Conservation (phyloP, 2,329 filamentous ascomycete genomes). For the Aspergillus felis region DNA sequence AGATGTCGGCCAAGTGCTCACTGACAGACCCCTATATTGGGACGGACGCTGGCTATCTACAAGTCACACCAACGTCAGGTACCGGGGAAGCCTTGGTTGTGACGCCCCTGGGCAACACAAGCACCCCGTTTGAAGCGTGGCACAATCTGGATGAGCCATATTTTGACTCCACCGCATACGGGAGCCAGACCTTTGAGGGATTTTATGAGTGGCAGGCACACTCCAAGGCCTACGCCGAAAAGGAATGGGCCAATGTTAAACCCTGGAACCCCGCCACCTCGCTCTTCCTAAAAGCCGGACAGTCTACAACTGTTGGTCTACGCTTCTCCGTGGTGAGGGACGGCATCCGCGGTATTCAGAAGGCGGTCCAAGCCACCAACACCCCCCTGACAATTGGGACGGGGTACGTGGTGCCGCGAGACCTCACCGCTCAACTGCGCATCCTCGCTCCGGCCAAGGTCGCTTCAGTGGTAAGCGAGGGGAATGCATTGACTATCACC, state of each 20-base stretch:
- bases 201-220: conserved; percentile 59
- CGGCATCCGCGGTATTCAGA: conserved; percentile 48
- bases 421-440: conserved; percentile 45
- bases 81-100: conserved; percentile 53
- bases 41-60: conserved; percentile 55
- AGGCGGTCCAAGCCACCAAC: conserved; percentile 40
- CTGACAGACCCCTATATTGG: conserved; percentile 60
- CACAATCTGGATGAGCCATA: conserved; percentile 48
- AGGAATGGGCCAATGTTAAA: conserved; percentile 49
- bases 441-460: conserved; percentile 34
- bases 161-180: conserved; percentile 42
- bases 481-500: conserved; percentile 34
- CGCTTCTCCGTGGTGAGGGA: conserved; percentile 47
- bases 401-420: conserved; percentile 52
- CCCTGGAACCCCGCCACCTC: conserved; percentile 58
- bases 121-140: conserved; percentile 50
- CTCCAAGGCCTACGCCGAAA: conserved; percentile 52
- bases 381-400: conserved; percentile 51
- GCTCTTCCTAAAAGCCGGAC: conserved; percentile 41
- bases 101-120: conserved; percentile 49
- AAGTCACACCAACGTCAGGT: conserved; percentile 51
- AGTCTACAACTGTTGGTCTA: conserved; percentile 48
- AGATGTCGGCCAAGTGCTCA: conserved; percentile 51
- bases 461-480: neutral
- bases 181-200: conserved; percentile 56